These are phyloP conservation scores for Penicillium canariense DNA, from an alignment of 495 filamentous ascomycete genomes.

Conservation along the genomic window DNA sequence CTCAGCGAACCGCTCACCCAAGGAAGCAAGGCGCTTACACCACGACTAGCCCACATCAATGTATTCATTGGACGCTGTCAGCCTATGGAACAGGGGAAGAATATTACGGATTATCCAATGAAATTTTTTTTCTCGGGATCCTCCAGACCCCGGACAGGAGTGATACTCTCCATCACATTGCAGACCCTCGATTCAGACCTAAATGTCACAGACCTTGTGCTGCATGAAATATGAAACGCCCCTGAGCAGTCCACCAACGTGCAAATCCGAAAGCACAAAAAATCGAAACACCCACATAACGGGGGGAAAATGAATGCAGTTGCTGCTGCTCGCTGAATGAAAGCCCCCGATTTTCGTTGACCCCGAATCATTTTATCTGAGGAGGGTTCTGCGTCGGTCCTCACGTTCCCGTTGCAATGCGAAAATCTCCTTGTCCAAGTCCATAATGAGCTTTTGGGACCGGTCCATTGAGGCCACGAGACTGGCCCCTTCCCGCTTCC, in stretches of 20 bases:
- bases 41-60: conserved; percentile 32
- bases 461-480: conserved; percentile 79
- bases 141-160: conserved; percentile 25
- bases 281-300: conserved; percentile 15
- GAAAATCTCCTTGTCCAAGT: conserved; percentile 62
- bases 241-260: conserved; percentile 16
- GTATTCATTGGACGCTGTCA: conserved; percentile 31
- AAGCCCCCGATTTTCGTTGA: conserved; percentile 12
- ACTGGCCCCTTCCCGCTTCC: conserved; percentile 68
- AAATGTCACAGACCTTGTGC: conserved; percentile 29
- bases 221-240: conserved; percentile 35
- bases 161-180: conserved; percentile 25
- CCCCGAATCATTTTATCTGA: conserved; percentile 20
- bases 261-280: conserved; percentile 22
- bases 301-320: conserved; percentile 23
- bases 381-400: conserved; percentile 34
- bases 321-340: conserved; percentile 16
- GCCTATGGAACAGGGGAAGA: conserved; percentile 19
- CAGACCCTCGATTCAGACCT: conserved; percentile 35
- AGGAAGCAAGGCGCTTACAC: conserved; percentile 36
- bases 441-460: conserved; percentile 59
- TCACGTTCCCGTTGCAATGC: conserved; percentile 44
- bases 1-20: conserved; percentile 34
- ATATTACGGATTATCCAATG: conserved; percentile 19
- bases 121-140: conserved; percentile 1